Conservation (phyloP, 2,329 filamentous ascomycete species). For the Aspergillus eucalypticola region DNA sequence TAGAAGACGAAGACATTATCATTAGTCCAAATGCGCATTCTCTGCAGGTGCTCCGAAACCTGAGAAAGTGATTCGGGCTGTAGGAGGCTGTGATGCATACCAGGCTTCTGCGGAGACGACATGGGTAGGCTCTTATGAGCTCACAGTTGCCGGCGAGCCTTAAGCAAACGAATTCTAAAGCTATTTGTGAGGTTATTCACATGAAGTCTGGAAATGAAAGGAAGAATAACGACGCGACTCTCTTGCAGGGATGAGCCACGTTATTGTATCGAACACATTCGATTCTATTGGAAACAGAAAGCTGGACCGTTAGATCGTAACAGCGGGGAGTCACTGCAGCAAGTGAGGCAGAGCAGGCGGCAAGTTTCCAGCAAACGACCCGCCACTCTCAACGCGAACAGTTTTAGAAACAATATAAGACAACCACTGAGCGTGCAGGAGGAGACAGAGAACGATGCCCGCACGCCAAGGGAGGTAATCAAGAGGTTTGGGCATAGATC, state of each 20-base stretch:
- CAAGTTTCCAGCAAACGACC: neutral
- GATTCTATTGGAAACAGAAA: constrained; percentile 8
- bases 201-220: constrained; percentile 7
- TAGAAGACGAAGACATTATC: constrained; percentile 22
- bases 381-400: constrained; percentile 4
- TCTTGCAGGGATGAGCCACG: neutral
- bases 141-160: constrained; percentile 15
- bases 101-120: constrained; percentile 35
- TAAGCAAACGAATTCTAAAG: neutral
- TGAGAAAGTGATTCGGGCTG: too few species aligned
- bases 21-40: constrained; percentile 6
- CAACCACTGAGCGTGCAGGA: neutral
- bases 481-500: neutral
- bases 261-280: constrained; percentile 9
- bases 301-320: neutral
- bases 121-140: constrained; percentile 27
- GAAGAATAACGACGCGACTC: neutral
- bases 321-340: constrained; percentile 11
- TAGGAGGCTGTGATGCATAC: constrained; percentile 23
- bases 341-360: neutral
- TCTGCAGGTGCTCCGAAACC: neutral
- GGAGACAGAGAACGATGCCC: neutral
- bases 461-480: neutral
- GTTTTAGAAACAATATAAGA: neutral
- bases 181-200: constrained; percentile 7